A percentile compares a stretch with the other conserved stretches of the same genome.
Conservation (phyloP, 169 alveolate genomes). For the Cardiosporidium cionae region DNA sequence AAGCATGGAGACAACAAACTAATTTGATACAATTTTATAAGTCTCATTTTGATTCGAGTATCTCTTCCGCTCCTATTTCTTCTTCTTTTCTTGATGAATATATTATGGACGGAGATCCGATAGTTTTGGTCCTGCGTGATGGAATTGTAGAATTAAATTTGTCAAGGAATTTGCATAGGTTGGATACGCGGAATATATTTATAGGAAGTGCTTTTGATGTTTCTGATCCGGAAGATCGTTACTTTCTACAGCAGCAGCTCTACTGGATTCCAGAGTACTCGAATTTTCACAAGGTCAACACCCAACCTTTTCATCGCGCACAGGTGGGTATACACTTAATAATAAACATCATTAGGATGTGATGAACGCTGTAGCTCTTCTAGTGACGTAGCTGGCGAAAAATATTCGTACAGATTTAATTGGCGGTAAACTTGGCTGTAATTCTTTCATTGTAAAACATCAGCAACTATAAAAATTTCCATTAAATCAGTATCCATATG, state of each 20-base stretch:
- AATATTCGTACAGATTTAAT: too few species aligned
- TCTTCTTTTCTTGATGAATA: not conserved
- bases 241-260: constrained; percentile 33
- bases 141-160: constrained; percentile 17
- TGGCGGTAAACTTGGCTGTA: too few species aligned
- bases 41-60: not conserved
- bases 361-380: too few species aligned
- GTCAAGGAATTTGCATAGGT: not conserved
- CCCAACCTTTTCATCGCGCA: constrained; percentile 48
- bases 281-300: constrained; percentile 39
- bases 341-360: too few species aligned
- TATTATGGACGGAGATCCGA: constrained; percentile 4
- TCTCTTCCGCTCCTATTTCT: not conserved
- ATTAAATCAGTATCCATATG: too few species aligned
- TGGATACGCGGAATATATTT: not conserved
- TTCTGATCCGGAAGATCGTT: constrained; percentile 31
- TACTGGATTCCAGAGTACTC: constrained; percentile 48
- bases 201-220: constrained; percentile 43
- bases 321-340: constrained; percentile 15
- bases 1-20: not conserved
- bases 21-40: not conserved
- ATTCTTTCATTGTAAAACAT: too few species aligned
- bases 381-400: too few species aligned
- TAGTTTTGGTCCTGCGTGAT: constrained; percentile 21
- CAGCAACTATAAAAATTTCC: too few species aligned